Base-by-base conservation (phyloP, 2,329 filamentous ascomycete genomes). In the Fusarium chaquense region DNA sequence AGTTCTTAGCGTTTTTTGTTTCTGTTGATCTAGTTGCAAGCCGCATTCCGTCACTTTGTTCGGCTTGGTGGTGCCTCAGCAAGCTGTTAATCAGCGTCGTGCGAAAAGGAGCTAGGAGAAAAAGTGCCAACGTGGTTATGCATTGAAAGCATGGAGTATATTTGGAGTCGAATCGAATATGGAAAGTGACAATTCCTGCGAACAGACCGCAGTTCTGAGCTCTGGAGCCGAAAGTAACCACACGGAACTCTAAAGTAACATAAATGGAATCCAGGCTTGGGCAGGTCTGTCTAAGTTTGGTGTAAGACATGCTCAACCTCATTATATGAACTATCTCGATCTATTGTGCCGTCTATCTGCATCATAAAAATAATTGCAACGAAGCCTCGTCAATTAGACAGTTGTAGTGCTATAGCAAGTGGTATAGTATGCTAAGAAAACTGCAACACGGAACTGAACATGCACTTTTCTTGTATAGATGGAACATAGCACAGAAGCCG, bases 1-100 rank as follows among this genome's bases (percentile, higher is more conserved):
- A 63, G 49, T 69, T 58, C 13, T 56, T 60, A 73, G 67, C 65
- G 65, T 40, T n/a, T 40, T 40, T 59, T 58, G 35, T 53, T 58
- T 55, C 61, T 47, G 35, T 60, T 49, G 67, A 47, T 58, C 54
- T 56, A 45, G 20, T 58, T 43, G 65, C 32, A 54, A 50, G 26
- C 49, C 38, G 24, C 53, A 53, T 57, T 41, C 24, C 60, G 41
- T 62, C n/a, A 40, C 51, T 50, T 67, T 60, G 36, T 55, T 63
- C 44, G 38, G 46, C 36, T 38, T 64, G 45, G 57, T 41, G 43
- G 35, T 33, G 26, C n/a, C 36, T 40, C 6, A 35, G 22, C 47
- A 30, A 38, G 58, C 22, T 28, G 15, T 41, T 51, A 56, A 35
- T 32, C 26, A 26, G 49, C 24, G 35, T 33, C 22, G 20, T 33